A percentile compares a stretch with the other conserved stretches of the same genome.
phyloP scores from a whole-genome alignment of 768 basidiomycete genomes.

The Gyrodon lividus region DNA sequence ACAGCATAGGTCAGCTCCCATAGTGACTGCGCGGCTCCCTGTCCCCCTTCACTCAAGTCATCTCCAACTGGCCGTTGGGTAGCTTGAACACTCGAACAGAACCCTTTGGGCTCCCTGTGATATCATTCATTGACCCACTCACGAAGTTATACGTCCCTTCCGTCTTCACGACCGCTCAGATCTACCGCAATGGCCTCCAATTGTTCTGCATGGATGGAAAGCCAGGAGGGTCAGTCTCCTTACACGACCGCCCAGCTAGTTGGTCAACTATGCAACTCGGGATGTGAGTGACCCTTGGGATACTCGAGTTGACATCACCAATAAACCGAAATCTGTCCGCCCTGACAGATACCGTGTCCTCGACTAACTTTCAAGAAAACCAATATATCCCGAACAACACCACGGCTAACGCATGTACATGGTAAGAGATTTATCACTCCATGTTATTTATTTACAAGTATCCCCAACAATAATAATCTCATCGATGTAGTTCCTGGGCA shows the following conservation, averaged over 20 bases:
- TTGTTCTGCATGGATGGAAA: constrained; percentile 16
- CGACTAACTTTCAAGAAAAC: constrained; percentile 14
- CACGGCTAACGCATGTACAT: constrained; percentile 20
- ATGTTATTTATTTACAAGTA: not conserved
- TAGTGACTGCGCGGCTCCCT: not conserved
- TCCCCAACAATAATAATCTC: not conserved
- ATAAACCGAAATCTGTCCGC: not conserved
- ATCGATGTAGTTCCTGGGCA: constrained; percentile 26
- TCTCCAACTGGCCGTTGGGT: not conserved
- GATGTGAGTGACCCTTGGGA: constrained; percentile 11
- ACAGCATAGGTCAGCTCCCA: constrained; percentile 3
- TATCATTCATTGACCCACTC: not conserved
- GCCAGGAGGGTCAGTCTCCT: constrained; percentile 8
- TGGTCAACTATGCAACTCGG: constrained; percentile 17
- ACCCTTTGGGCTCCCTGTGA: not conserved
- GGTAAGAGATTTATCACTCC: constrained; percentile 11
- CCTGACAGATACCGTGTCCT: constrained; percentile 16
- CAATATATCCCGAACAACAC: constrained; percentile 18
- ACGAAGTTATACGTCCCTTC: not conserved
- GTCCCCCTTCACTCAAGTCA: not conserved
- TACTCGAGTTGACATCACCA: not conserved
- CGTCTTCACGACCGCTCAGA: not conserved
- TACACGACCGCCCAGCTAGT: constrained; percentile 17
- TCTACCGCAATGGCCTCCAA: constrained; percentile 10
- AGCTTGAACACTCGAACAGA: not conserved